Base-by-base conservation (phyloP, 345 rosid species). In the Reutealis trisperma region DNA sequence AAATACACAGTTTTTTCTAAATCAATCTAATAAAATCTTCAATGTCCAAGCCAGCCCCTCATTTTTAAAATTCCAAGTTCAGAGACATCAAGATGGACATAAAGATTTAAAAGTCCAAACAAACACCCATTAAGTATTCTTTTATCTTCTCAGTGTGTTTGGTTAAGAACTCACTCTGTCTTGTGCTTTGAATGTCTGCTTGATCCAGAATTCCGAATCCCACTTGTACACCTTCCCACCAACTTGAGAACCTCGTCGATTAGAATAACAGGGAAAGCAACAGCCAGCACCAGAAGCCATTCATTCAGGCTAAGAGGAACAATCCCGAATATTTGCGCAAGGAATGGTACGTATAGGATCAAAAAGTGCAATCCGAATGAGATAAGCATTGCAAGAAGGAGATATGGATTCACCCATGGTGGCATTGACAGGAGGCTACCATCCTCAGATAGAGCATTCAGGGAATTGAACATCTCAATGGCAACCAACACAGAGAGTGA, bases 391-490 rank as follows among this genome's bases (percentile, higher is more conserved):
- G 98, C 99, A 65, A 93, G 70, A 24, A 89, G 91, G n/a, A 92
- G 91, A 85, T 83, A 90, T 6, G 91, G 99, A 79, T 95, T 95
- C 25, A 93, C 96, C 99, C 99, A 95, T 3, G 99, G 99, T 0
- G 98, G 99, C 99, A 95, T 95, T 2, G 89, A 83, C 75, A 89
- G n/a, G 13, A 95, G 85, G 83, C 99, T 92, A 8, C 89, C 85
- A 70, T 95, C 98, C 84, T 95, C 98, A 0, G 98, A 95, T 22
- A 95, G 91, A 37, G 99, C 99, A 52, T 95, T 95, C 5, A 95
- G 86, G 34, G 99, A 95, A 66, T 95, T 95, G 89, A 95, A 93
- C 99, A 95, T 95, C 87, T 95, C 99, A 13, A 95, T 95, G 57
- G 98, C 90, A 49, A 95, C 99, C 90, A 95, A 76, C 15, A 95